Percentiles rank a stretch among this genome's conserved stretches.
Evolutionary conservation across 2,329 filamentous ascomycete species (phyloP).

Genomic region (Exophiala bonariae): DNA sequence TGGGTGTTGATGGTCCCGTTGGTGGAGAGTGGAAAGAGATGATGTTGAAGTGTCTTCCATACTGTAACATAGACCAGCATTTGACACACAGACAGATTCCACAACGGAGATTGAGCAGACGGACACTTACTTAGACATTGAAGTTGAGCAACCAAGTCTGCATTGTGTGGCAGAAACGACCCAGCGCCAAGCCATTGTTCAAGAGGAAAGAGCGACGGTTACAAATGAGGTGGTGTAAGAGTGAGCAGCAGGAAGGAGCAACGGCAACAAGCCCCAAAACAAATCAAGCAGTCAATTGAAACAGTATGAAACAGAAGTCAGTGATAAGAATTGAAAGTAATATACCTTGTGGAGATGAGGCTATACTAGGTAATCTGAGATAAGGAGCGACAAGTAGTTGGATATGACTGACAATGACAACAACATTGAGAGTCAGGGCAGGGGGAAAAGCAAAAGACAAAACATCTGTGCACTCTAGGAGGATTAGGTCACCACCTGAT

Average conservation of each 20-base stretch:
- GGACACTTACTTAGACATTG: too few species aligned
- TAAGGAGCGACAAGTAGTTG: conserved; percentile 14
- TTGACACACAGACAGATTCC: background rate
- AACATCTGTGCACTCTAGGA: conserved; percentile 16
- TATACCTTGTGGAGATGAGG: conserved; percentile 8
- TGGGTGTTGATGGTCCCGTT: background rate
- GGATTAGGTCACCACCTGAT: too few species aligned
- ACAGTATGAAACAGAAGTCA: background rate
- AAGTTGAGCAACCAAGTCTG: too few species aligned
- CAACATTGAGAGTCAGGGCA: too few species aligned
- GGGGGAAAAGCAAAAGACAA: conserved; percentile 1
- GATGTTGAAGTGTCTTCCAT: background rate
- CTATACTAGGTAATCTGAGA: conserved; percentile 14
- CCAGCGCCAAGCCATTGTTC: too few species aligned
- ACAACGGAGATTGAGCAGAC: background rate
- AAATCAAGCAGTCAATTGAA: background rate
- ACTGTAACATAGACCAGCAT: background rate
- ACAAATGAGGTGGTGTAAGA: too few species aligned
- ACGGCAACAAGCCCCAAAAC: background rate
- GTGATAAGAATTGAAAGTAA: conserved; percentile 3
- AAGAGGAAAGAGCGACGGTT: background rate
- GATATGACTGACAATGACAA: background rate
- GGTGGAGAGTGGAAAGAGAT: background rate
- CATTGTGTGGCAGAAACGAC: too few species aligned
- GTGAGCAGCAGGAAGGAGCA: too few species aligned